Conservation (phyloP, 352 stramenopile species). For the Thraustochytrium striatum region DNA sequence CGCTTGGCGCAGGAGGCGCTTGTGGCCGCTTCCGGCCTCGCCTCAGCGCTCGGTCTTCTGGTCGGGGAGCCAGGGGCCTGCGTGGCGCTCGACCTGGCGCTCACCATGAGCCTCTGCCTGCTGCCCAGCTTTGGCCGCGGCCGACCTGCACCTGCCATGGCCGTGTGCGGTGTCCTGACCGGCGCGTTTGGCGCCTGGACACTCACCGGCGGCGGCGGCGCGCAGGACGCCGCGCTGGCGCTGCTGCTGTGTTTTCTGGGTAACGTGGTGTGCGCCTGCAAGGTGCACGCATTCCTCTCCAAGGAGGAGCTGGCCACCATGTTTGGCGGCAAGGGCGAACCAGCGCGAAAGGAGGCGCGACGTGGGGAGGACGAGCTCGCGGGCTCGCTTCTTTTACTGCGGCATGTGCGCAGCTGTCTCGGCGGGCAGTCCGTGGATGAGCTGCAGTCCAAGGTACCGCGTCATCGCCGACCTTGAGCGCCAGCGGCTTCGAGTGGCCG, state of each 20-base stretch:
- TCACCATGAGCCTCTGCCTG: conserved; percentile 22
- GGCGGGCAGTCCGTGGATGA: neutral
- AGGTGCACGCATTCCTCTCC: conserved; percentile 11
- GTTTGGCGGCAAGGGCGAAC: neutral
- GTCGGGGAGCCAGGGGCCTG: neutral
- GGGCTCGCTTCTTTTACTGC: neutral
- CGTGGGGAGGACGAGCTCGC: neutral
- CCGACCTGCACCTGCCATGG: neutral
- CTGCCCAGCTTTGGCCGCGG: conserved; percentile 10
- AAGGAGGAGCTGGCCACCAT: conserved; percentile 24
- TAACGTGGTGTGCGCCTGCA: conserved; percentile 38
- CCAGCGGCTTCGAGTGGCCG: too few species aligned
- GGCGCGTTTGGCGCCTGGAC: neutral
- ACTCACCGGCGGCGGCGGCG: neutral
- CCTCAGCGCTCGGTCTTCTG: neutral
- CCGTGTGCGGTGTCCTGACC: neutral
- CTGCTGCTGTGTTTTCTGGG: neutral
- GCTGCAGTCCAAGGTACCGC: neutral
- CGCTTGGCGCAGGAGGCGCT: neutral
- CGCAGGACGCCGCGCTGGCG: neutral
- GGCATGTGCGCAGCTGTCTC: neutral
- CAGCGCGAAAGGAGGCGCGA: neutral
- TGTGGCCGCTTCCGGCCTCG: neutral
- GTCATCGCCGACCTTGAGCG: conserved; percentile 8
- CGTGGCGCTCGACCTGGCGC: neutral